These are phyloP conservation scores for Solanum paucissectum DNA, from an alignment of 257 asterid genomes.

Conservation along the genomic window DNA sequence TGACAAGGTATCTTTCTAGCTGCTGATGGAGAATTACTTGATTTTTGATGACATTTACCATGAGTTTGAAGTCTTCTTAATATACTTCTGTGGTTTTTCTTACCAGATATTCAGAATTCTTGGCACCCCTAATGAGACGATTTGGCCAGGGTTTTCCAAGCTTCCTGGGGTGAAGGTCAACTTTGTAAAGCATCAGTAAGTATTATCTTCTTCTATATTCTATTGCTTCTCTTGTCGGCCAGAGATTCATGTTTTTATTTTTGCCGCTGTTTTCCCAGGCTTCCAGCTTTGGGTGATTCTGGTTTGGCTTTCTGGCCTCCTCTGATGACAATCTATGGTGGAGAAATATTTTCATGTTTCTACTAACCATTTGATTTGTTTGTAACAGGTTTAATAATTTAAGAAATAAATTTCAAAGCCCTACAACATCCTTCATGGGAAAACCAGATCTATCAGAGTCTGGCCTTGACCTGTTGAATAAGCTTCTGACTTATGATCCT, in stretches of 20 bases:
- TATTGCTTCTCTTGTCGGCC: background rate
- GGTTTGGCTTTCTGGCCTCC: conserved; percentile 70
- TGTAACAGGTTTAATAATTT: conserved; percentile 62
- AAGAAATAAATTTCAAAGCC: conserved; percentile 54
- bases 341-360: conserved; percentile 21
- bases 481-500: conserved; percentile 68
- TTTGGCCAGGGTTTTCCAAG: conserved; percentile 82
- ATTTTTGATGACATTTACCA: background rate
- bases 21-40: background rate
- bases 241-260: conserved; percentile 37
- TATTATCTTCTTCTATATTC: conserved; percentile 17
- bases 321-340: conserved; percentile 29
- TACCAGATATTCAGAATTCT: conserved; percentile 57
- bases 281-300: conserved; percentile 86
- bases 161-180: conserved; percentile 78
- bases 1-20: conserved; percentile 47
- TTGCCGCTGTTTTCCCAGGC: conserved; percentile 80
- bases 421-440: conserved; percentile 49
- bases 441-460: conserved; percentile 71
- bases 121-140: conserved; percentile 81
- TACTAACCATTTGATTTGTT: conserved; percentile 30
- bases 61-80: background rate
- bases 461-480: conserved; percentile 80
- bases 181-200: conserved; percentile 82
- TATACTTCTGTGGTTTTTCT: background rate